These are phyloP conservation scores for Microthyrium microscopicum DNA, from an alignment of 2,329 filamentous ascomycete genomes.

Conservation along the genomic window DNA sequence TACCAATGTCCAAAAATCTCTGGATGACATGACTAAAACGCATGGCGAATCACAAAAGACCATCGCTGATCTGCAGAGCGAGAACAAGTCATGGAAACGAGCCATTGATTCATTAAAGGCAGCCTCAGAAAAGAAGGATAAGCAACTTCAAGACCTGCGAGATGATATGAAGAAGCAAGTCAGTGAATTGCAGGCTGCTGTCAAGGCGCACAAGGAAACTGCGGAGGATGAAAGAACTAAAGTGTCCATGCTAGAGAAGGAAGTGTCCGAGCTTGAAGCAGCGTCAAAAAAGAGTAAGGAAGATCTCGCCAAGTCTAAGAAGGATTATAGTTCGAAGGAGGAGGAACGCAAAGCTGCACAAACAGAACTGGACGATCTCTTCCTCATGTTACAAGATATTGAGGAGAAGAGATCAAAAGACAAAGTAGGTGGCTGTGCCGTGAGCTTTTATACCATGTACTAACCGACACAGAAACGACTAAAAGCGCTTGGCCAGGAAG, in stretches of 20 bases:
- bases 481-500: slow-evolving; percentile 27
- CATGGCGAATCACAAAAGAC: slow-evolving; percentile 1
- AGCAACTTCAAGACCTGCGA: slow-evolving; percentile 9
- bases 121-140: slow-evolving; percentile 9
- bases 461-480: slow-evolving; percentile 26
- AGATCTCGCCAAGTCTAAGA: slow-evolving; percentile 13
- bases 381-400: slow-evolving; percentile 30
- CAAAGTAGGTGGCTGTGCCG: slow-evolving; percentile 16
- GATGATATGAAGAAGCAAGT: slow-evolving; percentile 6
- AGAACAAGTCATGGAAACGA: no score
- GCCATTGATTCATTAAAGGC: no score
- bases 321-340: slow-evolving; percentile 23
- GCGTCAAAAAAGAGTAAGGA: slow-evolving; percentile 14
- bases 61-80: no score
- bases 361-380: slow-evolving; percentile 30
- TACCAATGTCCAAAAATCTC: slow-evolving; percentile 9
- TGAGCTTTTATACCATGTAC: neutral
- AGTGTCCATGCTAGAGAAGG: slow-evolving; percentile 7
- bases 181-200: slow-evolving; percentile 1
- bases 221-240: slow-evolving; percentile 8
- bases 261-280: slow-evolving; percentile 9
- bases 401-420: slow-evolving; percentile 27
- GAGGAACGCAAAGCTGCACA: slow-evolving; percentile 19
- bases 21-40: neutral
- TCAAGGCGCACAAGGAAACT: slow-evolving; percentile 11